A percentile compares a stretch with the other conserved stretches of the same genome.
Conservation (phyloP, 805 yeast species). For the Zygosaccharomyces rouxii region DNA sequence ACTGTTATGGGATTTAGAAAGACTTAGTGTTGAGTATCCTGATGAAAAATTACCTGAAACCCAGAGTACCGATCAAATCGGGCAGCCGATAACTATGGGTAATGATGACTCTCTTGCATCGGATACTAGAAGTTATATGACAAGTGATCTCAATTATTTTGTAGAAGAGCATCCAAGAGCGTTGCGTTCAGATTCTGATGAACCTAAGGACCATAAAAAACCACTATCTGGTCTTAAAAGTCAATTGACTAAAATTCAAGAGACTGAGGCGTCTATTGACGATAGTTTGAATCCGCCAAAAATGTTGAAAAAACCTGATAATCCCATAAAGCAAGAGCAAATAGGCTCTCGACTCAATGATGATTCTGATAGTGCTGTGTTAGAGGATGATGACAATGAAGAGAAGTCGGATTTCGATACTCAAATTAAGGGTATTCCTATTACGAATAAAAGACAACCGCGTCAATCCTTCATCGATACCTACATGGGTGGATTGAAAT, state of each 20-base stretch:
- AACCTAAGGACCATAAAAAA: conserved; percentile 2
- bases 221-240: conserved; percentile 10
- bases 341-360: not conserved
- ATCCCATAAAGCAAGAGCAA: not conserved
- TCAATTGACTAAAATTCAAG: conserved; percentile 7
- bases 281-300: not conserved
- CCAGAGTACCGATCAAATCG: conserved; percentile 1
- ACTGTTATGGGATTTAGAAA: conserved; percentile 32
- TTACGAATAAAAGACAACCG: conserved; percentile 18
- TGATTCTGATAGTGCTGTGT: conserved; percentile 6
- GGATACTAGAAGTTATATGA: conserved; percentile 19
- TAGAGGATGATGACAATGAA: conserved; percentile 9
- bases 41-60: not conserved
- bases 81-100: not conserved
- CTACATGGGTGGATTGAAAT: conserved; percentile 26
- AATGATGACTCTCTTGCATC: conserved; percentile 12
- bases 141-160: conserved; percentile 29
- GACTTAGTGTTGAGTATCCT: conserved; percentile 10
- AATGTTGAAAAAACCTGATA: not conserved
- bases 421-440: conserved; percentile 20
- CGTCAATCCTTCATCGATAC: conserved; percentile 34
- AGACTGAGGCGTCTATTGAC: not conserved
- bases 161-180: conserved; percentile 27
- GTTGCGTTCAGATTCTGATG: conserved; percentile 12
- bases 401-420: conserved; percentile 17